These are phyloP conservation scores for Entamoeba invadens DNA, from an alignment of 208 protist genomes.

Conservation along the genomic window DNA sequence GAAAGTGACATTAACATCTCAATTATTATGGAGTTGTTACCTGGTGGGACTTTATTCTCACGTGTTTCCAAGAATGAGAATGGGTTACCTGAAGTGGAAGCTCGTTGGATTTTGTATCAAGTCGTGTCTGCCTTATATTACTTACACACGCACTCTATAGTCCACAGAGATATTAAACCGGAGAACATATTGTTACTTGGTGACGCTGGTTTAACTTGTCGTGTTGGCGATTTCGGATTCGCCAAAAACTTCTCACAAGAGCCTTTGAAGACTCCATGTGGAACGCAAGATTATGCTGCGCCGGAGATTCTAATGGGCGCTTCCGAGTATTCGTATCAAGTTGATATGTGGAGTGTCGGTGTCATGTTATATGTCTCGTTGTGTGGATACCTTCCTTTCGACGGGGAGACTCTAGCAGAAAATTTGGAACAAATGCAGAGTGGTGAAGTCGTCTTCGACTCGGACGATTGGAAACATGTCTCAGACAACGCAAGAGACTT, in stretches of 20 bases:
- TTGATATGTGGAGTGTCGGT: constrained; percentile 47
- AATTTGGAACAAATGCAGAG: neutral
- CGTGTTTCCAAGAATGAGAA: neutral
- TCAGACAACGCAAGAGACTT: neutral
- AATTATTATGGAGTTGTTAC: neutral
- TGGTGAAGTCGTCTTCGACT: neutral
- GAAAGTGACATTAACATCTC: neutral
- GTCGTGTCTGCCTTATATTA: neutral
- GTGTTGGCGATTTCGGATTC: constrained; percentile 78
- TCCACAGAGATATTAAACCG: neutral
- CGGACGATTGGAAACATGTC: neutral
- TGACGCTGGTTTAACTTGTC: constrained; percentile 48
- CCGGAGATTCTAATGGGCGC: constrained; percentile 48
- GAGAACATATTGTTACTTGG: neutral
- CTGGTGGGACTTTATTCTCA: neutral
- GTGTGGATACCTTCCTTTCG: neutral
- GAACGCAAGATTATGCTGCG: constrained; percentile 37
- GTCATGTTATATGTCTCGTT: neutral
- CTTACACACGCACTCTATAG: neutral
- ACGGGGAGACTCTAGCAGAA: neutral
- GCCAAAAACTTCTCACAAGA: neutral
- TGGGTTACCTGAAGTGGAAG: neutral
- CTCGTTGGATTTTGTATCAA: neutral
- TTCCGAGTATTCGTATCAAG: constrained; percentile 27
- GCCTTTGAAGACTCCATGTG: neutral